Percentiles rank a stretch among this genome's conserved stretches.
Evolutionary conservation across 148 eudicot species (phyloP).

Genomic region (Rhododendron griersonianum): DNA sequence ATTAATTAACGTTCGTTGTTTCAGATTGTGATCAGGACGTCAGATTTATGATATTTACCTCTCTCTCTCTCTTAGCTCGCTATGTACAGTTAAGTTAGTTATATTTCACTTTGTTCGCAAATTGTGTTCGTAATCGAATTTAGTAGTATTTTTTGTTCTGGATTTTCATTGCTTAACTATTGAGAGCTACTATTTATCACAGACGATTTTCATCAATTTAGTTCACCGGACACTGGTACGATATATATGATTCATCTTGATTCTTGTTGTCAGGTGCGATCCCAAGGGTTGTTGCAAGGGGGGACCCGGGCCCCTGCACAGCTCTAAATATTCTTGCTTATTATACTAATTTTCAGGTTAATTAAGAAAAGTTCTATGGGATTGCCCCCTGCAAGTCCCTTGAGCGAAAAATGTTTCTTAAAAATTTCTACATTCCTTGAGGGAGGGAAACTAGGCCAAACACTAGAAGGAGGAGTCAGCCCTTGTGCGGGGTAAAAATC

Average conservation of each 20-base stretch:
- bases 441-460: no score
- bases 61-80: background rate
- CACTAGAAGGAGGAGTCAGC: no score
- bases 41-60: background rate
- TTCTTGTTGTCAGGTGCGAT: background rate
- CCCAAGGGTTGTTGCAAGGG: no score
- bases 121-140: background rate
- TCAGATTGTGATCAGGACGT: background rate
- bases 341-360: no score
- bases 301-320: no score
- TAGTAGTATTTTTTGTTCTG: no score
- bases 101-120: background rate
- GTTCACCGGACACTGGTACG: background rate
- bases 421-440: no score
- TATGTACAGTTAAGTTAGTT: background rate
- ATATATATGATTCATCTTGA: background rate
- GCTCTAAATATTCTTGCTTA: no score
- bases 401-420: no score
- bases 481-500: no score
- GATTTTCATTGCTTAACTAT: background rate
- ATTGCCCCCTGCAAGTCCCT: no score
- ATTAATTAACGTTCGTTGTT: background rate
- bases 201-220: background rate
- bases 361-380: no score
- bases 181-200: background rate